Conservation (phyloP, 768 basidiomycete genomes). For the Calocybe indica region DNA sequence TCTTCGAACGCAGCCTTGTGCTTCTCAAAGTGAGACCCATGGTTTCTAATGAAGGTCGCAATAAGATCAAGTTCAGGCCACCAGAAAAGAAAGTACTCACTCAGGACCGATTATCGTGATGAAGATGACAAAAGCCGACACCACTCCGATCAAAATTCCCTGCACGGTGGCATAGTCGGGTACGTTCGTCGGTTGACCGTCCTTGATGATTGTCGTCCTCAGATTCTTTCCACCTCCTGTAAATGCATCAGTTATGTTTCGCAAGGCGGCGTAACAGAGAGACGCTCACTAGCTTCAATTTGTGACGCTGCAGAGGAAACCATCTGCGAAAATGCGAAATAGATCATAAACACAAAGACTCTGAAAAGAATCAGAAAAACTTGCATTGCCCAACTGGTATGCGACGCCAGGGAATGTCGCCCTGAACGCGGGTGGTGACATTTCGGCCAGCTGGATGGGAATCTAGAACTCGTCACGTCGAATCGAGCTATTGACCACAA, state of each 20-base stretch:
- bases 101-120: conserved; percentile 75
- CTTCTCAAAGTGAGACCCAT: conserved; percentile 65
- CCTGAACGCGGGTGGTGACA: conserved; percentile 85
- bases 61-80: background rate
- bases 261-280: conserved; percentile 1
- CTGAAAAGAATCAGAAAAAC: conserved; percentile 16
- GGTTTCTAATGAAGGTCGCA: conserved; percentile 28
- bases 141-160: conserved; percentile 82
- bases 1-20: conserved; percentile 61
- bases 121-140: conserved; percentile 71
- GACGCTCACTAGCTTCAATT: conserved; percentile 62
- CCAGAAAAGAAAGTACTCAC: conserved; percentile 30
- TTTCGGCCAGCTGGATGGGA: conserved; percentile 77
- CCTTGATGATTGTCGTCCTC: conserved; percentile 38
- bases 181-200: conserved; percentile 36
- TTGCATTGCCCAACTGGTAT: conserved; percentile 75
- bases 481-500: conserved; percentile 21
- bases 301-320: conserved; percentile 71
- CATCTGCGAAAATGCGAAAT: conserved; percentile 28
- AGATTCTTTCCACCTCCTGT: conserved; percentile 61
- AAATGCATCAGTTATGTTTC: conserved; percentile 11
- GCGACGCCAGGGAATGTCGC: conserved; percentile 84
- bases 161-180: conserved; percentile 69
- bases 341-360: background rate
- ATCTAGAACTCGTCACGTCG: conserved; percentile 41